Evolutionary conservation across 2,329 filamentous ascomycete genomes (phyloP).

Genomic region (Fusarium pilosicola): DNA sequence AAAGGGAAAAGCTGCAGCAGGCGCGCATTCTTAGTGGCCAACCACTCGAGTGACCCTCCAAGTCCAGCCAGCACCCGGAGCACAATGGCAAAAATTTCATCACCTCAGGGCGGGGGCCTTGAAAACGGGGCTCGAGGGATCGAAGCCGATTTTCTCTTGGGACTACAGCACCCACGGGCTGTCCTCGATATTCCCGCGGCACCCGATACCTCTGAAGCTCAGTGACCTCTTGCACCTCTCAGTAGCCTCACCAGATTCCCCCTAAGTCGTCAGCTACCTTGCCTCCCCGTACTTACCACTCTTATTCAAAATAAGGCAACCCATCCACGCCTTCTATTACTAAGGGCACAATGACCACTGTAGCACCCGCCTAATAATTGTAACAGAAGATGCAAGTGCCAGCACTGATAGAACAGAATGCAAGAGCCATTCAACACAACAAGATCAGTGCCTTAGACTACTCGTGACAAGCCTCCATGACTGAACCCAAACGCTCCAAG

Average conservation of each 20-base stretch:
- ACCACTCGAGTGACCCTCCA: constrained; percentile 16
- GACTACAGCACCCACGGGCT: constrained; percentile 11
- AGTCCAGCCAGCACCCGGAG: constrained; percentile 16
- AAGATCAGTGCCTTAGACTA: neutral
- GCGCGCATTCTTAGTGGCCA: constrained; percentile 34
- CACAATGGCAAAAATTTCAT: constrained; percentile 29
- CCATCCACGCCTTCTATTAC: neutral
- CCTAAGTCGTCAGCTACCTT: neutral
- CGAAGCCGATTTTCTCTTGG: neutral
- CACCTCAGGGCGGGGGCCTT: constrained; percentile 28
- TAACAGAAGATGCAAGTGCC: neutral
- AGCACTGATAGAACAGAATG: neutral
- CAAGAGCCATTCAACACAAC: constrained; percentile 10
- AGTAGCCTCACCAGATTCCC: constrained; percentile 11
- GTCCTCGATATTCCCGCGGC: constrained; percentile 5
- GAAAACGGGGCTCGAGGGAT: constrained; percentile 30
- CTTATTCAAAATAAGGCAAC: neutral
- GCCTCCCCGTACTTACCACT: neutral
- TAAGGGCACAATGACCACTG: constrained; percentile 3
- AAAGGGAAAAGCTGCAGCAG: constrained; percentile 41
- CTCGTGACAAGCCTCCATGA: neutral
- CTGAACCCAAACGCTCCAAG: neutral
- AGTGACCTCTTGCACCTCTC: neutral
- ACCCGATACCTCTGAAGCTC: constrained; percentile 2
- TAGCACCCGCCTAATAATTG: neutral